Conservation (phyloP, 2,329 filamentous ascomycete species). For the Neofusicoccum parvum region DNA sequence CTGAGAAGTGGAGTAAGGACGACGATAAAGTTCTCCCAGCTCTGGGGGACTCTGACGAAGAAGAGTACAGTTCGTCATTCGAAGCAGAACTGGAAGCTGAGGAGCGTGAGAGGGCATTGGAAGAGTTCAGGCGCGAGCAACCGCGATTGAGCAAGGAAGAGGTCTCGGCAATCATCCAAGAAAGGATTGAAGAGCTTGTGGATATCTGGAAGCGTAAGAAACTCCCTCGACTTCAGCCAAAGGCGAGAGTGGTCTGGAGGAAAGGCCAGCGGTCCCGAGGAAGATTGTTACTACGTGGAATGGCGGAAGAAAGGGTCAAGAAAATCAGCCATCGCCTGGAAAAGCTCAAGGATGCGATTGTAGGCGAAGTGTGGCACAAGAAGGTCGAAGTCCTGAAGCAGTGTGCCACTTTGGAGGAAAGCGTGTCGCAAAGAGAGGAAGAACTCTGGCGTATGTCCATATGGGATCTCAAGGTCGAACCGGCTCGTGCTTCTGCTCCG, state of each 20-base stretch:
- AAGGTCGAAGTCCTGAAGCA: slow-evolving; percentile 56
- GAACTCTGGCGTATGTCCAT: slow-evolving; percentile 50
- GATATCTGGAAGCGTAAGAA: slow-evolving; percentile 62
- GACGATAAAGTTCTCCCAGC: slow-evolving; percentile 52
- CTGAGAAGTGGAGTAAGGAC: slow-evolving; percentile 45
- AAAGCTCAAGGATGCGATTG: slow-evolving; percentile 59
- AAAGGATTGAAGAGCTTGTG: slow-evolving; percentile 55
- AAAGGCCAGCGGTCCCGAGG: slow-evolving; percentile 50
- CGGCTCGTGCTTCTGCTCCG: slow-evolving; percentile 1
- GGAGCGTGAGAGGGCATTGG: slow-evolving; percentile 54
- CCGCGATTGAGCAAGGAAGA: slow-evolving; percentile 41
- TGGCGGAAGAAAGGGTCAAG: slow-evolving; percentile 47
- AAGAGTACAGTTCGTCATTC: slow-evolving; percentile 24
- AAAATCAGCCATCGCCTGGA: slow-evolving; percentile 55
- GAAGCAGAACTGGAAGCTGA: slow-evolving; percentile 35
- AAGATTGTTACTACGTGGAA: slow-evolving; percentile 47
- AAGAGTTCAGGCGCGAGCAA: slow-evolving; percentile 28
- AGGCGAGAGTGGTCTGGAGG: slow-evolving; percentile 65
- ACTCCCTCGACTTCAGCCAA: slow-evolving; percentile 56
- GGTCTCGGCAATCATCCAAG: slow-evolving; percentile 56
- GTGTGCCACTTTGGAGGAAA: slow-evolving; percentile 64
- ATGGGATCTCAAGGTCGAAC: slow-evolving; percentile 36
- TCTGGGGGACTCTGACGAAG: slow-evolving; percentile 58
- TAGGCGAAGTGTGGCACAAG: slow-evolving; percentile 55
- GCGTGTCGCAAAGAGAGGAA: slow-evolving; percentile 62